Base-by-base conservation (phyloP, 2,329 filamentous ascomycete species). In the Penicillium capsulatum region DNA sequence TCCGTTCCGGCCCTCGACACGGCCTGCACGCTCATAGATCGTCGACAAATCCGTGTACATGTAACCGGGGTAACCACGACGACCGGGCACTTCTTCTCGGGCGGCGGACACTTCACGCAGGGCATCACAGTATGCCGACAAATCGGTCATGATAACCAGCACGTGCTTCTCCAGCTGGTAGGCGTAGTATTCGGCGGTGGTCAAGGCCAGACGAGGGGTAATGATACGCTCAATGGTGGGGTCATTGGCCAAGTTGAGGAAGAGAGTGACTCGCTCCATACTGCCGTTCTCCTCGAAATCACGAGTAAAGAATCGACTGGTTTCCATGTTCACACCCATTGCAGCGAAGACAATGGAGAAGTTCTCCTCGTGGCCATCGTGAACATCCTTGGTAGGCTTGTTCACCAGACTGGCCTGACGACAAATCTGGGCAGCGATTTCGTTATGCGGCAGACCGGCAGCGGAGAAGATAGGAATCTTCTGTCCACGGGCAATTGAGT, bases 41-140 rank as follows among this genome's bases (percentile, higher is more conserved):
- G 92, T 98, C 44, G 92, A 96, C 82, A 98, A 86, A 81, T 98
- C 94, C 56, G 92, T 98, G 77, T 98, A 98, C 92, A 98, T 98
- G 79, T 98, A 98, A 86, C 92, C 92, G 38, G 92, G 92, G 75
- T 92, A 98, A 79, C 92, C 92, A 82, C 92, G 91, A 69, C 92
- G 91, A 77, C 92, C 92, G 28, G 92, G 92, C 30, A 98, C 92
- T 82, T 98, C 92, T 78, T 98, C 92, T 74, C 92, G 82, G 37
- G 92, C 92, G 38, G 92, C 91, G 10, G 92, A 98, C 35, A 98
- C 92, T 72, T 98, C 92, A 80, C 92, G 92, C 52, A 98, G 84
- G 53, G 92, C 94, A 69, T 98, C 92, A 68, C 94, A 98, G 78
- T 98, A 98, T 34, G 92, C 89, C 1, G 92, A 92, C 57, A 98